phyloP scores from a whole-genome alignment of 1,284 basidiomycete species.

The Baeospora myosura region DNA sequence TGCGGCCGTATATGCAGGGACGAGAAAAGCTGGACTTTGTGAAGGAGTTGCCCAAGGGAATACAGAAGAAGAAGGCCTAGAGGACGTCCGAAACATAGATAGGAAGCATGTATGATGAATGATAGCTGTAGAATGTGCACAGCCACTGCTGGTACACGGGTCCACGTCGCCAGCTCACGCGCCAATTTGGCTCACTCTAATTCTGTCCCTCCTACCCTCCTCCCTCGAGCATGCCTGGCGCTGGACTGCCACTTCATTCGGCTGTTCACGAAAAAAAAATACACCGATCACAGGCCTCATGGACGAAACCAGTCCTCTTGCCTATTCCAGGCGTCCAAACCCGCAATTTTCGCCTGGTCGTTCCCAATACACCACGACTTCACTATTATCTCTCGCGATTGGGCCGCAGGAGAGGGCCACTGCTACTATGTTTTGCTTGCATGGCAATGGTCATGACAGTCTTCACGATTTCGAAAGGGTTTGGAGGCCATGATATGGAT shows the following conservation, averaged over 20 bases:
- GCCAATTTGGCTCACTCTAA: background rate
- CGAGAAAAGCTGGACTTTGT: slow-evolving; percentile 88
- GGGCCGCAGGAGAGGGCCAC: slow-evolving; percentile 34
- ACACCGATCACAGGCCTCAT: slow-evolving; percentile 18
- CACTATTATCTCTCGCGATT: slow-evolving; percentile 32
- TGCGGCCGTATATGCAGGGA: slow-evolving; percentile 94
- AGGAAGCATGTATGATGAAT: background rate
- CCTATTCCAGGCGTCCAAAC: slow-evolving; percentile 41
- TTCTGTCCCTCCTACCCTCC: no score
- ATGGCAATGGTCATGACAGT: slow-evolving; percentile 35
- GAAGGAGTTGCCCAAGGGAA: slow-evolving; percentile 73
- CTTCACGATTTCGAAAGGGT: slow-evolving; percentile 32
- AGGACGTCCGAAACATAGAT: background rate
- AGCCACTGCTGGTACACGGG: background rate
- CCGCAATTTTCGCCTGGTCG: slow-evolving; percentile 37
- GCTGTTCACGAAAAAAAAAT: slow-evolving; percentile 13
- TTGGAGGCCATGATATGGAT: slow-evolving; percentile 31
- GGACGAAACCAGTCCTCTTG: slow-evolving; percentile 37
- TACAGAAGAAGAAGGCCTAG: slow-evolving; percentile 64
- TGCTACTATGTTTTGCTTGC: slow-evolving; percentile 31
- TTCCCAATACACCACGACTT: slow-evolving; percentile 46
- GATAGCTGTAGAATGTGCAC: background rate
- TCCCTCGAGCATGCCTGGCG: slow-evolving; percentile 1
- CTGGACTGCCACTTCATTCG: slow-evolving; percentile 11
- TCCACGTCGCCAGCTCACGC: background rate